phyloP scores from a whole-genome alignment of 305 asterid species.

The Salvia sclarea region DNA sequence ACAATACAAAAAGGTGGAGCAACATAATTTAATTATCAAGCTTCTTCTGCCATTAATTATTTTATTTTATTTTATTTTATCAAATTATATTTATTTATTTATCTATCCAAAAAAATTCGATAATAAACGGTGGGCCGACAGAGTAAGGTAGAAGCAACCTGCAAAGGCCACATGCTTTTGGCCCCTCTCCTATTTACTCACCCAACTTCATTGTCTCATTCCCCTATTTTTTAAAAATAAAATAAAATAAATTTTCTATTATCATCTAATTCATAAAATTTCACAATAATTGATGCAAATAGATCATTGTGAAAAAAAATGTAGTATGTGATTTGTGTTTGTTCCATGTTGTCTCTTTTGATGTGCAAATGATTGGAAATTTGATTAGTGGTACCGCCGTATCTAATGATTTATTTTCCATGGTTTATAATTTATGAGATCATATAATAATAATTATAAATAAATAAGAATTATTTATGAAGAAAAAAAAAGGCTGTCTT shows the following conservation, averaged over 20 bases:
- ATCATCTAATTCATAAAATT: no score
- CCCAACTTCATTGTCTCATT: conserved; percentile 11
- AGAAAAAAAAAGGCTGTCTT: no score
- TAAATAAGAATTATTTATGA: no score
- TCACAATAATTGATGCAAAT: no score
- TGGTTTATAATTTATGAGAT: not conserved
- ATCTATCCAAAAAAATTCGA: not conserved
- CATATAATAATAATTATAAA: not conserved
- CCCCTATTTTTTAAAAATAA: not conserved
- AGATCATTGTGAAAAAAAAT: not conserved
- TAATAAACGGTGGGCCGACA: not conserved
- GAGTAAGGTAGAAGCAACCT: not conserved
- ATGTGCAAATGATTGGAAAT: conserved; percentile 27
- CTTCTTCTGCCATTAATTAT: not conserved
- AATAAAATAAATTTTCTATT: not conserved
- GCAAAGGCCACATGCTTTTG: conserved; percentile 30
- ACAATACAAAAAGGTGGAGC: conserved; percentile 2
- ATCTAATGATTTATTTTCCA: not conserved
- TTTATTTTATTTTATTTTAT: no score
- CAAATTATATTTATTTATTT: no score
- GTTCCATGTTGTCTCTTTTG: conserved; percentile 12
- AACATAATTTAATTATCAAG: conserved; percentile 13
- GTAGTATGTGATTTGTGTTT: not conserved
- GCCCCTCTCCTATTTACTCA: conserved; percentile 24
- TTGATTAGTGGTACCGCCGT: conserved; percentile 8